Percentiles rank a stretch among this genome's conserved stretches.
Conservation (phyloP, 352 stramenopile species). For the Pythium inflatum region DNA sequence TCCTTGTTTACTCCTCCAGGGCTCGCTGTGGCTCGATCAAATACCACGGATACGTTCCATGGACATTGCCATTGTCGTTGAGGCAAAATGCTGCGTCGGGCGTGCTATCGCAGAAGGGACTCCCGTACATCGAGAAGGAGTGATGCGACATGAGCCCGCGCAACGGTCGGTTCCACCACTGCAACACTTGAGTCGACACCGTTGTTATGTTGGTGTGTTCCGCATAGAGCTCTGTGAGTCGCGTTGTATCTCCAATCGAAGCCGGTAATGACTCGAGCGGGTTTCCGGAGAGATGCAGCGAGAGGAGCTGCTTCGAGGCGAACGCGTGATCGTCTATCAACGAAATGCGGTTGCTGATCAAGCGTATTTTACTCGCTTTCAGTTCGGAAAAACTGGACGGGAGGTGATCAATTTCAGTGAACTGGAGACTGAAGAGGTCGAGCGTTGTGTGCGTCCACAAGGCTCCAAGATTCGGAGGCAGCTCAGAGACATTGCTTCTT, state of each 20-base stretch:
- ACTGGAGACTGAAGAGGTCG: constrained; percentile 27
- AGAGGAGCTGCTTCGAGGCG: background rate
- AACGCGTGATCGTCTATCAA: constrained; percentile 9
- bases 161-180: constrained; percentile 6
- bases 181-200: background rate
- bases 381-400: constrained; percentile 8
- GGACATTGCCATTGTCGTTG: background rate
- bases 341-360: constrained; percentile 20
- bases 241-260: constrained; percentile 6
- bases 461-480: constrained; percentile 20
- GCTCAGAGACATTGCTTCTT: constrained; percentile 20
- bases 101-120: constrained; percentile 1
- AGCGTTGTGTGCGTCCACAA: constrained; percentile 8
- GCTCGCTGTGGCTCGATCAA: constrained; percentile 17
- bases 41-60: constrained; percentile 20
- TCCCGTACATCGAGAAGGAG: constrained; percentile 21
- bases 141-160: background rate
- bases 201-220: constrained; percentile 13
- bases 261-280: background rate
- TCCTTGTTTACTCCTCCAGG: constrained; percentile 16
- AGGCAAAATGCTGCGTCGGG: background rate
- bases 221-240: background rate
- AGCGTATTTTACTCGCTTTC: constrained; percentile 3
- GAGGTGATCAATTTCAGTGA: constrained; percentile 10
- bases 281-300: constrained; percentile 23